These are phyloP conservation scores for Leccinum solheimii DNA, from an alignment of 1,284 basidiomycete genomes.

Conservation along the genomic window DNA sequence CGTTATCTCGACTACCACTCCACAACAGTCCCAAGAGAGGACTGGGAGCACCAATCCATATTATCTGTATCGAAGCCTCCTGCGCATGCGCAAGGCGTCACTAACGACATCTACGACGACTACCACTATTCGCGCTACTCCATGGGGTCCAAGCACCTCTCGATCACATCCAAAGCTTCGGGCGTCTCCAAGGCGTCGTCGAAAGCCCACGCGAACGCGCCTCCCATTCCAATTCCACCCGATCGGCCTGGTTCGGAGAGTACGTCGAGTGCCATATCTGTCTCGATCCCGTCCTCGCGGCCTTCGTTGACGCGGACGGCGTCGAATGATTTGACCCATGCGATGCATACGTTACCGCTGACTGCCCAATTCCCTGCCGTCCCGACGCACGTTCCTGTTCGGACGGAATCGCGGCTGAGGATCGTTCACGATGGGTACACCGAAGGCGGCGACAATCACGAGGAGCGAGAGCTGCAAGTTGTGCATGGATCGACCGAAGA, in stretches of 20 bases:
- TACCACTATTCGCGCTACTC: constrained; percentile 72
- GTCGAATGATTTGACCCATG: constrained; percentile 29
- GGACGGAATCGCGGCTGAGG: constrained; percentile 34
- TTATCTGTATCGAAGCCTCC: constrained; percentile 38
- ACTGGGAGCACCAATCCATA: constrained; percentile 28
- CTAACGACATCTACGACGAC: constrained; percentile 71
- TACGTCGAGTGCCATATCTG: constrained; percentile 18
- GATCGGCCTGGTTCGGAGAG: constrained; percentile 33
- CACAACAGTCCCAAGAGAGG: constrained; percentile 33
- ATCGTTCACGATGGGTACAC: constrained; percentile 29
- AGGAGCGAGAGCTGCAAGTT: constrained; percentile 19
- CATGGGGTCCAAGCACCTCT: constrained; percentile 40
- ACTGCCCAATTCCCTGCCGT: constrained; percentile 35
- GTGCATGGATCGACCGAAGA: constrained; percentile 22
- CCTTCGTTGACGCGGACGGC: constrained; percentile 22
- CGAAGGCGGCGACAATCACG: constrained; percentile 18
- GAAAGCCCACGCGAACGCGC: constrained; percentile 22
- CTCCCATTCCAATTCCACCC: constrained; percentile 27
- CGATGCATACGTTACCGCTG: constrained; percentile 21
- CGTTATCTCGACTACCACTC: constrained; percentile 34
- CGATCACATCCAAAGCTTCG: constrained; percentile 26
- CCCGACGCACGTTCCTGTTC: constrained; percentile 31
- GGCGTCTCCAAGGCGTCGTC: constrained; percentile 30
- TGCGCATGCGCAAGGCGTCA: constrained; percentile 34
- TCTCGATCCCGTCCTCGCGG: constrained; percentile 16